These are phyloP conservation scores for Macrolepiota fuliginosa DNA, from an alignment of 768 basidiomycete genomes.

Conservation along the genomic window DNA sequence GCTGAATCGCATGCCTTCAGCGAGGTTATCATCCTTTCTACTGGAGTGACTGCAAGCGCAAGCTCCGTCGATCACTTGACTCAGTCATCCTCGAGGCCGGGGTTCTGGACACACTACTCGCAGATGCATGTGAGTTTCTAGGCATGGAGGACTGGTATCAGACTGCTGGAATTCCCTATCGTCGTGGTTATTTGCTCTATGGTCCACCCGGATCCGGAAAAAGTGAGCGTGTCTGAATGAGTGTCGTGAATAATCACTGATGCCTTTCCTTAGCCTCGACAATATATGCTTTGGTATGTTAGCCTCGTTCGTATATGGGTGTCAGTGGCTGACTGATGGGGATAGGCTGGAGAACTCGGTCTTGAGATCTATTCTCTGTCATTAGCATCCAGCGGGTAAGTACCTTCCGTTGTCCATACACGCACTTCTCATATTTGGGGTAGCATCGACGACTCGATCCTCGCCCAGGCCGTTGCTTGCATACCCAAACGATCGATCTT, in stretches of 20 bases:
- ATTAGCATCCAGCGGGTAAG: constrained; percentile 44
- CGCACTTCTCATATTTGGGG: not conserved
- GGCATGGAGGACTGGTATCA: constrained; percentile 51
- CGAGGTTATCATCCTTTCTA: constrained; percentile 30
- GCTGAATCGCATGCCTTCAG: constrained; percentile 21
- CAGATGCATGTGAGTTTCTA: constrained; percentile 51
- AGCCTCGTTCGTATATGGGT: not conserved
- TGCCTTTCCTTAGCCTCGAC: constrained; percentile 39
- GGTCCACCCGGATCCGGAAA: constrained; percentile 61
- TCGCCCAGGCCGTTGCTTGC: constrained; percentile 39
- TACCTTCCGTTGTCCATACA: not conserved
- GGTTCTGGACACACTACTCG: constrained; percentile 40
- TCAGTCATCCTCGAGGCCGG: constrained; percentile 51
- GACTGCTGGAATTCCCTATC: constrained; percentile 52
- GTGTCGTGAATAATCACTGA: constrained; percentile 20
- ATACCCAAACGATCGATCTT: constrained; percentile 51
- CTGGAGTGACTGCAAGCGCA: constrained; percentile 48
- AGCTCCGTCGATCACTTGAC: constrained; percentile 43
- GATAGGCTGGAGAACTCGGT: constrained; percentile 56
- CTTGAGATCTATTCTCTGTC: constrained; percentile 76
- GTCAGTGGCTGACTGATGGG: not conserved
- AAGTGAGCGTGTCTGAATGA: constrained; percentile 31
- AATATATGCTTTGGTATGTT: constrained; percentile 46
- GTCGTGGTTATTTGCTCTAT: constrained; percentile 52
- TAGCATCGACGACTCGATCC: constrained; percentile 46